Percentiles rank a stretch among this genome's conserved stretches.
These are phyloP conservation scores for Hyaloscypha finlandica DNA, from an alignment of 495 filamentous ascomycete species.

Conservation along the genomic window DNA sequence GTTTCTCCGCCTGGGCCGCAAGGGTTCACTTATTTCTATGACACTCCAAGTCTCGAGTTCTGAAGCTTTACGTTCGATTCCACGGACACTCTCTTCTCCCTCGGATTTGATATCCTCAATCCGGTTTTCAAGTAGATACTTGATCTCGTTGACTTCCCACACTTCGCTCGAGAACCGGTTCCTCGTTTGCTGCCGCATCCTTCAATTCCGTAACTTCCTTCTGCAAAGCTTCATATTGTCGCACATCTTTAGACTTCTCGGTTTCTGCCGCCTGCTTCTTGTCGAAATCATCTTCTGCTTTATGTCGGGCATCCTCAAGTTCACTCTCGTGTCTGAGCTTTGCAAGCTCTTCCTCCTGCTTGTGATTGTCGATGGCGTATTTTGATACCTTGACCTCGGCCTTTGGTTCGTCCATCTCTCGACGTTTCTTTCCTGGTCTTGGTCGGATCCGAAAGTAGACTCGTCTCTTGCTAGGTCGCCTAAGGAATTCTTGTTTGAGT, in stretches of 20 bases:
- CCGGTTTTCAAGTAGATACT: constrained; percentile 71
- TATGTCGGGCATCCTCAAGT: constrained; percentile 69
- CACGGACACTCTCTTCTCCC: constrained; percentile 68
- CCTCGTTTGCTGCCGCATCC: constrained; percentile 66
- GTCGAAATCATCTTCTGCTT: constrained; percentile 80
- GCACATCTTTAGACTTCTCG: constrained; percentile 62
- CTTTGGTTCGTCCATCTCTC: constrained; percentile 49
- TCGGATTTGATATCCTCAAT: constrained; percentile 72
- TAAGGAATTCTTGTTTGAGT: constrained; percentile 26
- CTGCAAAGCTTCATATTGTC: constrained; percentile 70
- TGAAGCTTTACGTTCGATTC: constrained; percentile 65
- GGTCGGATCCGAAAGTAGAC: constrained; percentile 26
- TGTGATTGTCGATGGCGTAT: constrained; percentile 64
- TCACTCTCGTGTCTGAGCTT: constrained; percentile 80
- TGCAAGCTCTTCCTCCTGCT: constrained; percentile 82
- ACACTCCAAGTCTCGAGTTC: constrained; percentile 73
- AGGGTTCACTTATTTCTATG: constrained; percentile 31
- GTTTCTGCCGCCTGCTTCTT: constrained; percentile 75
- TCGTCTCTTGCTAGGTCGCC: constrained; percentile 40
- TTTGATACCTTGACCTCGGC: constrained; percentile 54
- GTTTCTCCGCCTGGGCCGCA: too few species aligned
- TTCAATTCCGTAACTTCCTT: constrained; percentile 71
- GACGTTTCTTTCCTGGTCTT: constrained; percentile 23
- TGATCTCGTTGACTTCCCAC: constrained; percentile 74
- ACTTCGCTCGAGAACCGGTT: constrained; percentile 68